Conservation (phyloP, 2,329 filamentous ascomycete species). For the Mycogone perniciosa region DNA sequence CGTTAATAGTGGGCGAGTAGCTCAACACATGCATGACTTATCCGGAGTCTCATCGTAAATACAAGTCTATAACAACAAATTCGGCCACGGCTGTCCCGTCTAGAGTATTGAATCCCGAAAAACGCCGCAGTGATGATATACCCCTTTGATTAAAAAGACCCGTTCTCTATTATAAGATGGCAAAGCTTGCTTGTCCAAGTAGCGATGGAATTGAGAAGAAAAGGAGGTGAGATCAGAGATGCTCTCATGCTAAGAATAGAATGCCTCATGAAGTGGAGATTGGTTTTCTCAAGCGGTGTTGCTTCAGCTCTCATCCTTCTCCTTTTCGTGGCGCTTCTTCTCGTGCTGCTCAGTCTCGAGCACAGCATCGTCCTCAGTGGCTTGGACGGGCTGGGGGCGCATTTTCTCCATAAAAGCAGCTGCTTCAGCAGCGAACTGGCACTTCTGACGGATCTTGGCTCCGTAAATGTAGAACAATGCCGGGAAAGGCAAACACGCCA, state of each 20-base stretch:
- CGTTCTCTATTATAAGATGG: too few species aligned
- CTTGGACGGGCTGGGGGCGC: constrained; percentile 25
- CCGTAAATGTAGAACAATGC: constrained; percentile 74
- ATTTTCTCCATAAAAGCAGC: constrained; percentile 51
- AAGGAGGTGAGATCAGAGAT: background rate
- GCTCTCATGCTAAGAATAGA: background rate
- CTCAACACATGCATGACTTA: too few species aligned
- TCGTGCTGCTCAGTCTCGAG: constrained; percentile 20
- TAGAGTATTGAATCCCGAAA: too few species aligned
- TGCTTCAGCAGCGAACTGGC: constrained; percentile 64
- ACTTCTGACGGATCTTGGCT: constrained; percentile 52
- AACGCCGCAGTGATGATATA: too few species aligned
- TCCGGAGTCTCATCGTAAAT: too few species aligned
- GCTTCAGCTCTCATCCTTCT: constrained; percentile 5
- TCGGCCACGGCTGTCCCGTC: too few species aligned
- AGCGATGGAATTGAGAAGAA: too few species aligned
- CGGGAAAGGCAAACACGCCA: constrained; percentile 67
- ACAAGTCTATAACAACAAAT: too few species aligned
- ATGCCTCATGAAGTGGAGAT: background rate
- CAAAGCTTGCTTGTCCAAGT: too few species aligned
- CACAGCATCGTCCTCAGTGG: constrained; percentile 24
- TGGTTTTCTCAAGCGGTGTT: background rate
- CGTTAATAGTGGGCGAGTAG: too few species aligned
- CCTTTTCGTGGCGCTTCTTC: constrained; percentile 21
- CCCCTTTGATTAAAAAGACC: too few species aligned